Conservation (phyloP, 192 early-diverging fungal species). For the Lobosporangium transversale region DNA sequence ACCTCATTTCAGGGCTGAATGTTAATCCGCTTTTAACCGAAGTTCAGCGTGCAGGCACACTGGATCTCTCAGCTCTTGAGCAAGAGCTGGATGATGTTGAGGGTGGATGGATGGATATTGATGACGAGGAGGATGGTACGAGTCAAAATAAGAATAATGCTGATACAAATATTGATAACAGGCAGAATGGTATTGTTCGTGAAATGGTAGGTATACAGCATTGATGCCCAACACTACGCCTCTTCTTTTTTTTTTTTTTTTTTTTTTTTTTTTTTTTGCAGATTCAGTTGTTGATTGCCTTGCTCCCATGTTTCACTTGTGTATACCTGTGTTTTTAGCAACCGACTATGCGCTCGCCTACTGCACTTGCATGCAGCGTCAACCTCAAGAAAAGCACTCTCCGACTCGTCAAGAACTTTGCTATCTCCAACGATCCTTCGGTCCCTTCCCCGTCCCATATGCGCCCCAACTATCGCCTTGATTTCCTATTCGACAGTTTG, state of each 20-base stretch:
- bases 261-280: not conserved
- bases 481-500: conserved; percentile 44
- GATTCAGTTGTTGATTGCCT: no score
- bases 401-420: conserved; percentile 40
- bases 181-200: conserved; percentile 30
- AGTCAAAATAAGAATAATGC: conserved; percentile 5
- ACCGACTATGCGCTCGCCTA: conserved; percentile 51
- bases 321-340: no score
- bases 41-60: conserved; percentile 43
- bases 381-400: conserved; percentile 49
- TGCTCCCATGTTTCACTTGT: no score
- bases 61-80: conserved; percentile 40
- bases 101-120: conserved; percentile 50
- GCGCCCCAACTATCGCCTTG: conserved; percentile 45
- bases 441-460: conserved; percentile 28
- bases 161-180: conserved; percentile 30
- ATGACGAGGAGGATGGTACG: conserved; percentile 24
- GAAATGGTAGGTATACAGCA: conserved; percentile 31
- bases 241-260: not conserved
- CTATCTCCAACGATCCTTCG: conserved; percentile 36
- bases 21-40: conserved; percentile 44
- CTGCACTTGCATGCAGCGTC: conserved; percentile 42
- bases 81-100: conserved; percentile 51
- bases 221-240: no score
- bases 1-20: conserved; percentile 45